A percentile compares a stretch with the other conserved stretches of the same genome.
phyloP scores from a whole-genome alignment of 2,329 filamentous ascomycete genomes.

The Apiospora kogelbergensis region DNA sequence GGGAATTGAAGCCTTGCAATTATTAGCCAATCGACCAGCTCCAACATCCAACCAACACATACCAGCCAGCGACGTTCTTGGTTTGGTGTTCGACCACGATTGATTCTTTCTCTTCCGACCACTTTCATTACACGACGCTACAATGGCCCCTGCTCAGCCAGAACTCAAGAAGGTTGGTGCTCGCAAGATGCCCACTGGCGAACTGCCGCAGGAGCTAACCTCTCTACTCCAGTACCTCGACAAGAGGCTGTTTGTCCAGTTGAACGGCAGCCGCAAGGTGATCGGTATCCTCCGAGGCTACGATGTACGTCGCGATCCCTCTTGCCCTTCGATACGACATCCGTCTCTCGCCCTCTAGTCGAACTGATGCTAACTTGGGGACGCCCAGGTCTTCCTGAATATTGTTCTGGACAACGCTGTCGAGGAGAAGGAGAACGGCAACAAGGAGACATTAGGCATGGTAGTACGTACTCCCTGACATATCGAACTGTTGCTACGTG shows the following conservation, averaged over 20 bases:
- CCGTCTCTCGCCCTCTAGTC: not conserved
- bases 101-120: not conserved
- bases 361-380: slow-evolving; percentile 16
- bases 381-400: slow-evolving; percentile 85
- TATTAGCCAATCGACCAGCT: not conserved
- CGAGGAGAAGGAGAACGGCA: slow-evolving; percentile 88
- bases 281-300: slow-evolving; percentile 93
- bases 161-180: slow-evolving; percentile 90
- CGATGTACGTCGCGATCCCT: slow-evolving; percentile 64
- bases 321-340: not conserved
- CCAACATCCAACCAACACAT: not conserved
- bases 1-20: slow-evolving; percentile 1
- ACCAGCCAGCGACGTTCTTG: not conserved
- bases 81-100: not conserved
- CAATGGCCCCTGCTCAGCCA: slow-evolving; percentile 97
- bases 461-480: slow-evolving; percentile 60
- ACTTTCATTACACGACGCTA: slow-evolving; percentile 32
- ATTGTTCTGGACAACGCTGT: slow-evolving; percentile 96
- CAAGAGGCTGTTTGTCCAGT: slow-evolving; percentile 95
- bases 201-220: not conserved
- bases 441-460: slow-evolving; percentile 90
- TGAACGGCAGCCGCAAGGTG: slow-evolving; percentile 97
- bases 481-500: not conserved
- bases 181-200: not conserved
- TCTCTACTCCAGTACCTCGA: slow-evolving; percentile 82